A percentile compares a stretch with the other conserved stretches of the same genome.
Evolutionary conservation across 2,329 filamentous ascomycete genomes (phyloP).

Genomic region (Stenocarpella maydis): DNA sequence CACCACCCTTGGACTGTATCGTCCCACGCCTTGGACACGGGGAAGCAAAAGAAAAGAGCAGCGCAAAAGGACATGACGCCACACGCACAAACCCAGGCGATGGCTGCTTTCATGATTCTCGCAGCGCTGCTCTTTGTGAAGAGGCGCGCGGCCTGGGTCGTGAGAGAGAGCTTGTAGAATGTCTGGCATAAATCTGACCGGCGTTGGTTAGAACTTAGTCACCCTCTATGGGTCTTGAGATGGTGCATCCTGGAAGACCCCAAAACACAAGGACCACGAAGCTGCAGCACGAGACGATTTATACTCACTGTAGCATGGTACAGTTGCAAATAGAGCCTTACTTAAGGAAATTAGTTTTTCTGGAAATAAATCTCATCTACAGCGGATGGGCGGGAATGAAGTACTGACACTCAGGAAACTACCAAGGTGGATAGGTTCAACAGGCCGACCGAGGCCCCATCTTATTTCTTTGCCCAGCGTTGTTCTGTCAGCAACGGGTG

Average conservation of each 20-base stretch:
- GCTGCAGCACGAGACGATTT: no score
- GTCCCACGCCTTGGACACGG: constrained; percentile 39
- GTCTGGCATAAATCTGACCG: constrained; percentile 39
- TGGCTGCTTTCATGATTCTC: constrained; percentile 38
- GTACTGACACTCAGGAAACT: constrained; percentile 34
- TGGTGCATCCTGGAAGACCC: no score
- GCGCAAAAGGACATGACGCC: constrained; percentile 41
- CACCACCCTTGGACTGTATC: constrained; percentile 35
- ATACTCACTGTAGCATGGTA: constrained; percentile 41
- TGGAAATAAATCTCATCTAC: neutral
- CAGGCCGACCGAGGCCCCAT: constrained; percentile 36
- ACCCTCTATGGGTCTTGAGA: no score
- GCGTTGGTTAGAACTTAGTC: no score
- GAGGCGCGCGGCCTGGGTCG: constrained; percentile 41
- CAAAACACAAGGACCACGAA: no score
- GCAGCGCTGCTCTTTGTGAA: constrained; percentile 39
- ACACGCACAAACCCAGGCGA: constrained; percentile 39
- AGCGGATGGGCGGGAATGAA: neutral
- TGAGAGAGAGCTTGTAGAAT: constrained; percentile 43
- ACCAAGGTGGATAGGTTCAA: constrained; percentile 5
- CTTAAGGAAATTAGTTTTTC: neutral
- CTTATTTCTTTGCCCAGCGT: constrained; percentile 36
- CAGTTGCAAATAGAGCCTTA: constrained; percentile 41
- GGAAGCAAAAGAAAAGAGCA: constrained; percentile 41
- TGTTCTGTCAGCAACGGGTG: neutral